A percentile compares a stretch with the other conserved stretches of the same genome.
Evolutionary conservation across 495 filamentous ascomycete genomes (phyloP).

Genomic region (Rhizodiscina lignyota): DNA sequence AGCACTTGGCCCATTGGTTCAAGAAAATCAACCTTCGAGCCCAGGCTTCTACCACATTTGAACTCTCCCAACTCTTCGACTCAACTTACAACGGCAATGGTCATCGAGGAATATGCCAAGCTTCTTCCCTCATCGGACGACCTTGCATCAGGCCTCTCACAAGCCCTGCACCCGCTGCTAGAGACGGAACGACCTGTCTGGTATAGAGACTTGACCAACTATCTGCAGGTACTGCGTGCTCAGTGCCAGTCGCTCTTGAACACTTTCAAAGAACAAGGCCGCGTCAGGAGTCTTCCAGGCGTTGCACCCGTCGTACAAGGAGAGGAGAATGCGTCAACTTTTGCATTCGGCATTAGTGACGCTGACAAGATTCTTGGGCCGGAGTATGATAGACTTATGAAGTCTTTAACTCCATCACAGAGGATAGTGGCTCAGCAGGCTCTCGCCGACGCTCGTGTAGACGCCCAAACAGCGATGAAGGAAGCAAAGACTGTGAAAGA

Average conservation of each 20-base stretch:
- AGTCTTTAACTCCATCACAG: slow-evolving; percentile 63
- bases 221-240: slow-evolving; percentile 70
- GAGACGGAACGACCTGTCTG: slow-evolving; percentile 63
- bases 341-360: slow-evolving; percentile 73
- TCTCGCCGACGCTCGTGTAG: slow-evolving; percentile 54
- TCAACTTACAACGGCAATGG: slow-evolving; percentile 65
- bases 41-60: slow-evolving; percentile 43
- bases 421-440: slow-evolving; percentile 60
- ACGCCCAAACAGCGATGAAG: slow-evolving; percentile 50
- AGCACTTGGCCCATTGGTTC: slow-evolving; percentile 34
- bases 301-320: slow-evolving; percentile 87
- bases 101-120: slow-evolving; percentile 74
- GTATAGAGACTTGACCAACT: slow-evolving; percentile 79
- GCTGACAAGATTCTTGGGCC: slow-evolving; percentile 69
- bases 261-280: slow-evolving; percentile 72
- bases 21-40: slow-evolving; percentile 32
- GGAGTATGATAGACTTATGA: slow-evolving; percentile 79
- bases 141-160: slow-evolving; percentile 23
- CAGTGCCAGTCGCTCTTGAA: slow-evolving; percentile 83
- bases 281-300: slow-evolving; percentile 58
- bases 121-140: slow-evolving; percentile 18
- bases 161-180: slow-evolving; percentile 49
- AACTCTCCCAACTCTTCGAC: slow-evolving; percentile 61
- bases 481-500: slow-evolving; percentile 65
- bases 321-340: slow-evolving; percentile 72